Evolutionary conservation across 768 basidiomycete species (phyloP), one percentile per base, ranked within the genome.

Genomic region (Amanita polypyramis): DNA sequence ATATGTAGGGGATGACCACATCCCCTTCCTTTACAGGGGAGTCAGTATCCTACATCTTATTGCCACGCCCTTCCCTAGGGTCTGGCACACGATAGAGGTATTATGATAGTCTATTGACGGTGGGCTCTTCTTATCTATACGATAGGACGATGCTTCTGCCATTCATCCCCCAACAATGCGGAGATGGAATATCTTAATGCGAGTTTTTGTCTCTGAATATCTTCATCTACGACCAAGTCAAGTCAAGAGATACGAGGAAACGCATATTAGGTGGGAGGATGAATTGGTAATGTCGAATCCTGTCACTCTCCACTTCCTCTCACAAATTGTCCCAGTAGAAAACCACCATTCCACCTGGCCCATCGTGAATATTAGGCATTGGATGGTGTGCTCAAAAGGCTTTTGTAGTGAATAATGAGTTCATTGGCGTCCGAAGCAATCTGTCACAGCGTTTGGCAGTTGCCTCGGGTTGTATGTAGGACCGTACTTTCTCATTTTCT

Each of bases 41-140:
- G 92, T 98, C 12, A 87, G 79, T 52, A 67, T 98, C 44, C 65
- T 99, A 54, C 96, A 99, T 63, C 61, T 98, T 39, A 98, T 98
- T 47, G 66, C 94, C 2, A 77, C 78, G 40, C 92, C 88, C 2
- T 99, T 98, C 63, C 96, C 96, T 2, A 50, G 35, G 1, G 91
- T 95, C 12, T 97, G 93, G 94, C 93, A 97, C 62, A 82, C 76
- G 6, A 58, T 89, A 30, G 61, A 59, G 49, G 95, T 91, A 59
- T 51, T 55, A n/a, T 36, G 43, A 46, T 15, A 12, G 35, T 8
- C 21, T 17, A 11, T 46, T 32, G 8, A 15, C 6, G 7, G 3
- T 29, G 14, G 27, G 15, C n/a, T 27, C 20, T 23, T 12, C 20
- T 12, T 19, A 51, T 35, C 20, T 51, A 51, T 30, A 27, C 4